Conservation (phyloP, 306 rosid genomes). For the Quercus ilex region DNA sequence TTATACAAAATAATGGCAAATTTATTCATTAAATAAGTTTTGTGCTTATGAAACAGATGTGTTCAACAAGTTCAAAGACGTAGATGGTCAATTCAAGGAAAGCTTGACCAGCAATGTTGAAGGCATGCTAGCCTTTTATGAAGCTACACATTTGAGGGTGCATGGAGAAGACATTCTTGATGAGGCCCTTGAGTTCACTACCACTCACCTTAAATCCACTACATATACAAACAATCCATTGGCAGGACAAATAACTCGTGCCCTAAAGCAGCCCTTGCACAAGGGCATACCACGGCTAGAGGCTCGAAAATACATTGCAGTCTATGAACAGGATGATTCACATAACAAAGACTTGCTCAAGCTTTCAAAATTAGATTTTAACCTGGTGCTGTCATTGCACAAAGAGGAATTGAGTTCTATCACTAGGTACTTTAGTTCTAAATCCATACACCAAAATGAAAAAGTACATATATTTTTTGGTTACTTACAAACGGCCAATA, state of each 20-base stretch:
- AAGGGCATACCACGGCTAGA: constrained; percentile 31
- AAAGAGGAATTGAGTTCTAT: constrained; percentile 29
- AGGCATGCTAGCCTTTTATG: constrained; percentile 46
- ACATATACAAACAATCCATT: too few relatives aligned
- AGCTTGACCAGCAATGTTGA: not conserved
- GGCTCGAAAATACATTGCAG: constrained; percentile 26
- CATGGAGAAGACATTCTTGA: constrained; percentile 49
- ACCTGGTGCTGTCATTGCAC: constrained; percentile 34
- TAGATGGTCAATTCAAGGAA: constrained; percentile 28
- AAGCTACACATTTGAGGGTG: constrained; percentile 36
- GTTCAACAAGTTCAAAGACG: constrained; percentile 35
- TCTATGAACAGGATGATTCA: constrained; percentile 31
- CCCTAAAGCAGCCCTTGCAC: constrained; percentile 25
- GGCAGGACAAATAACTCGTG: too few relatives aligned
- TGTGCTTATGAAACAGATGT: constrained; percentile 10
- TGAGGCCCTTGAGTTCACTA: constrained; percentile 39
- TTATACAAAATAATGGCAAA: too few relatives aligned
- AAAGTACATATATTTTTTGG: too few relatives aligned
- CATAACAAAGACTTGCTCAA: constrained; percentile 26
- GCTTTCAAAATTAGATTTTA: constrained; percentile 50
- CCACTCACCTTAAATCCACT: too few relatives aligned
- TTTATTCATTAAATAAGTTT: not conserved
- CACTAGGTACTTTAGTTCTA: constrained; percentile 14
- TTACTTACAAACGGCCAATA: not conserved
- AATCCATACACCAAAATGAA: not conserved